phyloP scores from a whole-genome alignment of 2,329 filamentous ascomycete genomes.

The Monosporascus sp. region DNA sequence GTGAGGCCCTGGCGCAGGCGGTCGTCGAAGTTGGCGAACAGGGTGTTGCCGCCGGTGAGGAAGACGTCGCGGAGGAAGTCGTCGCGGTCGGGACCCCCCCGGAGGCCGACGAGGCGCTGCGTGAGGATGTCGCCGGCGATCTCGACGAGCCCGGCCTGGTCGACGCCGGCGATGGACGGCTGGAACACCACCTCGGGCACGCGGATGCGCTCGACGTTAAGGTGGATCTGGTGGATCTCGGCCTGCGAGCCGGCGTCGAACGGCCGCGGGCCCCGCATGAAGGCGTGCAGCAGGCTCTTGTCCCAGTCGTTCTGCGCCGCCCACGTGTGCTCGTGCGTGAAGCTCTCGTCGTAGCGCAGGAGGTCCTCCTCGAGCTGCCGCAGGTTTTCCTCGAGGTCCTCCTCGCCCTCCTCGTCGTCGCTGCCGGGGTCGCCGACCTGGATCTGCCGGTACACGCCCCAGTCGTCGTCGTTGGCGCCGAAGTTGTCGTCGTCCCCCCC shows the following conservation, averaged over 20 bases:
- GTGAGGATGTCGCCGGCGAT: slow-evolving; percentile 86
- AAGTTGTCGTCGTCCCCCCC: slow-evolving; percentile 94
- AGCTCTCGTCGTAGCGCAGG: slow-evolving; percentile 78
- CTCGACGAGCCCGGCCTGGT: slow-evolving; percentile 90
- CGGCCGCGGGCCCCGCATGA: slow-evolving; percentile 79
- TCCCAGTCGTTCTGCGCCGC: slow-evolving; percentile 95
- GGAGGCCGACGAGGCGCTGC: slow-evolving; percentile 64
- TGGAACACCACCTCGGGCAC: slow-evolving; percentile 93
- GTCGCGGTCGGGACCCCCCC: slow-evolving; percentile 45
- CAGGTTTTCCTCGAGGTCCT: slow-evolving; percentile 71
- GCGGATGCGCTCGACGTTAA: slow-evolving; percentile 94
- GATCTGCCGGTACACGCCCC: slow-evolving; percentile 93
- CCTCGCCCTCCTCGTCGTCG: slow-evolving; percentile 89
- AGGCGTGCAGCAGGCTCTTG: slow-evolving; percentile 84
- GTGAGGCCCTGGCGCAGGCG: slow-evolving; percentile 68
- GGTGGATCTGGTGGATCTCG: slow-evolving; percentile 80
- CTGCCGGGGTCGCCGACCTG: slow-evolving; percentile 72
- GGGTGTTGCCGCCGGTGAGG: slow-evolving; percentile 85
- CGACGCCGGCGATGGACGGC: slow-evolving; percentile 82
- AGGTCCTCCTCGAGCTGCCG: slow-evolving; percentile 78
- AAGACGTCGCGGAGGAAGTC: slow-evolving; percentile 82
- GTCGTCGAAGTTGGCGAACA: slow-evolving; percentile 84
- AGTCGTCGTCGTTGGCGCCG: slow-evolving; percentile 94
- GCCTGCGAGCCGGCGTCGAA: slow-evolving; percentile 76
- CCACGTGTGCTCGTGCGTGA: slow-evolving; percentile 86